A percentile compares a stretch with the other conserved stretches of the same genome.
Evolutionary conservation across 768 basidiomycete species (phyloP).

Genomic region (Hemileccinum impolitum): DNA sequence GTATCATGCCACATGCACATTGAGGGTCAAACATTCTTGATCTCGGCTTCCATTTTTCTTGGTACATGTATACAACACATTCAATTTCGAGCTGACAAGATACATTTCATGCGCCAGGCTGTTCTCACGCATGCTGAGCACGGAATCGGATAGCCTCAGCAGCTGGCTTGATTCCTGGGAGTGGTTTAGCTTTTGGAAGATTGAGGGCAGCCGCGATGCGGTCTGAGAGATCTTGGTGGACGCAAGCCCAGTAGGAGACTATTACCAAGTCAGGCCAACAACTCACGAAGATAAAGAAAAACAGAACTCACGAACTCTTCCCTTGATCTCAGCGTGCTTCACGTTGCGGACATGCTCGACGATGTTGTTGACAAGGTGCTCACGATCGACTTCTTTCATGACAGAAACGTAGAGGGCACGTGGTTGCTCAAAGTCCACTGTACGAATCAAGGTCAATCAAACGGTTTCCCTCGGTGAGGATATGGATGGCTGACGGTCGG

Average conservation of each 20-base stretch:
- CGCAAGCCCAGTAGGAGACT: slow-evolving; percentile 79
- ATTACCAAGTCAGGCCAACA: slow-evolving; percentile 1
- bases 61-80: slow-evolving; percentile 1
- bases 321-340: slow-evolving; percentile 59
- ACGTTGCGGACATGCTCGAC: slow-evolving; percentile 58
- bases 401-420: slow-evolving; percentile 66
- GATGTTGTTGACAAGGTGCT: slow-evolving; percentile 65
- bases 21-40: no score
- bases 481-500: slow-evolving; percentile 59
- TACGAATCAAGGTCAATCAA: background rate
- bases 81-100: background rate
- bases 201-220: slow-evolving; percentile 77
- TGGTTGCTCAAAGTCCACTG: slow-evolving; percentile 86
- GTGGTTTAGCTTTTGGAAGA: slow-evolving; percentile 52
- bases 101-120: background rate
- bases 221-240: slow-evolving; percentile 72
- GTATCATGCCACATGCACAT: background rate
- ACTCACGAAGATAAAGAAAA: background rate
- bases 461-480: background rate
- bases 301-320: slow-evolving; percentile 56
- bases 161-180: slow-evolving; percentile 55
- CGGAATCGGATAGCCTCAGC: slow-evolving; percentile 54
- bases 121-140: slow-evolving; percentile 6
- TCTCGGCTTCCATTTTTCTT: no score
- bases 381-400: slow-evolving; percentile 57